These are phyloP conservation scores for Rubus parviflorus DNA, from an alignment of 306 rosid species.

Conservation along the genomic window DNA sequence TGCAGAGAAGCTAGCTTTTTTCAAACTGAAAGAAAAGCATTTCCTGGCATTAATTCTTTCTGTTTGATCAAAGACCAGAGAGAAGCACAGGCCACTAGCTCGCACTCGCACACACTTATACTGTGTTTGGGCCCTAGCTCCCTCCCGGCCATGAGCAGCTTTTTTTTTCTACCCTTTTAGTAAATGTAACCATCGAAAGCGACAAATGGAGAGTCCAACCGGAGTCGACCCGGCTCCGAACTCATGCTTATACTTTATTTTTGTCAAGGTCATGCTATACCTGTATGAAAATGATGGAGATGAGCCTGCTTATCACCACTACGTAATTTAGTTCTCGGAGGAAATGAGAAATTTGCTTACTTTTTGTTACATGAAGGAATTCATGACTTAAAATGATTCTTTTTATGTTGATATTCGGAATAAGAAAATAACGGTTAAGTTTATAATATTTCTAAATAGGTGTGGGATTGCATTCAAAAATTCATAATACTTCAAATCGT, in stretches of 20 bases:
- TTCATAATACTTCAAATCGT: too few species aligned
- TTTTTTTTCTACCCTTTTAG: not conserved
- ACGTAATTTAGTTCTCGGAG: too few species aligned
- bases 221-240: not conserved
- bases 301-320: too few species aligned
- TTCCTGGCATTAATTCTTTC: not conserved
- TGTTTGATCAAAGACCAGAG: not conserved
- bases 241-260: too few species aligned
- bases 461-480: not conserved
- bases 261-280: too few species aligned
- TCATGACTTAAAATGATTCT: too few species aligned
- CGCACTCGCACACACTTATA: not conserved
- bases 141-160: not conserved
- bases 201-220: constrained; percentile 2
- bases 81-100: not conserved
- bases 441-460: not conserved
- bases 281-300: too few species aligned
- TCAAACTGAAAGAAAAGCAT: not conserved
- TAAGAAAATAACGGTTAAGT: too few species aligned
- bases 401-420: too few species aligned
- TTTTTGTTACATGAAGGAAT: too few species aligned
- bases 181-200: not conserved
- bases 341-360: too few species aligned
- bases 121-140: constrained; percentile 1
- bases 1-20: constrained; percentile 9